phyloP scores from a whole-genome alignment of 2,329 filamentous ascomycete genomes.

The Colletotrichum sp. region DNA sequence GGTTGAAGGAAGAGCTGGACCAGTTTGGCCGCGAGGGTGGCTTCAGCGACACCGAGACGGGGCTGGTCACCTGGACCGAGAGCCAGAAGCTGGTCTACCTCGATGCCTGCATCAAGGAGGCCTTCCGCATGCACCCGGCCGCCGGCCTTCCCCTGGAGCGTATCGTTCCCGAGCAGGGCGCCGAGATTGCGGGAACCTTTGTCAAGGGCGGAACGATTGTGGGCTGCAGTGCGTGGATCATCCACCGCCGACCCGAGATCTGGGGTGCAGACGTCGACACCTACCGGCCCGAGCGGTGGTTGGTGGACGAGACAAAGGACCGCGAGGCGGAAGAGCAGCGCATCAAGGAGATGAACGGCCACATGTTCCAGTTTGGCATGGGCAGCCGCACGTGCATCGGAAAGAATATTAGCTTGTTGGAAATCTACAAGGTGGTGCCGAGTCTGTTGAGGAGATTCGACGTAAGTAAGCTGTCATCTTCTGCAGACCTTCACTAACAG shows the following conservation, averaged over 20 bases:
- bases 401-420: conserved; percentile 67
- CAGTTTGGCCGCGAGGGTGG: conserved; percentile 55
- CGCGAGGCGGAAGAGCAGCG: conserved; percentile 51
- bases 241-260: conserved; percentile 70
- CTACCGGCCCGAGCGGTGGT: conserved; percentile 74
- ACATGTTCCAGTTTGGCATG: conserved; percentile 78
- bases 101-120: conserved; percentile 79
- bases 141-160: conserved; percentile 76
- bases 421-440: conserved; percentile 69
- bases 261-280: conserved; percentile 71
- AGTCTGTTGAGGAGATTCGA: conserved; percentile 69
- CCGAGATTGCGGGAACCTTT: conserved; percentile 65
- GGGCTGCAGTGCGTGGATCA: conserved; percentile 76
- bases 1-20: conserved; percentile 68
- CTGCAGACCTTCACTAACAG: not conserved
- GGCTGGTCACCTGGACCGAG: conserved; percentile 72
- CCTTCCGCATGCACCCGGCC: conserved; percentile 77
- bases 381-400: conserved; percentile 74
- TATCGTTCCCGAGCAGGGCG: conserved; percentile 69
- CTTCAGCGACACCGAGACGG: conserved; percentile 57
- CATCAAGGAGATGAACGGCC: conserved; percentile 69
- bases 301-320: conserved; percentile 45
- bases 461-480: conserved; percentile 36
- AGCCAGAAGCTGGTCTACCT: conserved; percentile 75
- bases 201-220: conserved; percentile 76